These are phyloP conservation scores for Leishmania aethiopica DNA, from an alignment of 208 protist species.

Conservation along the genomic window DNA sequence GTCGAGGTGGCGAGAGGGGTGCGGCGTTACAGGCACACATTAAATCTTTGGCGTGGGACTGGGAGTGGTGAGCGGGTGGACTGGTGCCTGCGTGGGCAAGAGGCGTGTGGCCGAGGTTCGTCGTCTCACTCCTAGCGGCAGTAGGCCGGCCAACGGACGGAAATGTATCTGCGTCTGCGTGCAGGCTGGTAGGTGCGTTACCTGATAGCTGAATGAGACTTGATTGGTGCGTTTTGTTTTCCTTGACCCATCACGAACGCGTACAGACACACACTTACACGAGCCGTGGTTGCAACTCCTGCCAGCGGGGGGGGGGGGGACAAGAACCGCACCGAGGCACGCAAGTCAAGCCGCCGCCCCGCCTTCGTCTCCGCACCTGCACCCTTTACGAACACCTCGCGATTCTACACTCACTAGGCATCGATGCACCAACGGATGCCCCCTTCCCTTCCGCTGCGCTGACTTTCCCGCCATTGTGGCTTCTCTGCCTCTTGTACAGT, in stretches of 20 bases:
- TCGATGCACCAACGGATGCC: background rate
- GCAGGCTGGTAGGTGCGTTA: background rate
- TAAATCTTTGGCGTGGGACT: background rate
- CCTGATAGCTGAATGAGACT: background rate
- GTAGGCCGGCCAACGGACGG: background rate
- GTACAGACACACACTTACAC: background rate
- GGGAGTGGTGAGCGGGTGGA: background rate
- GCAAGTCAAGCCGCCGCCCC: background rate
- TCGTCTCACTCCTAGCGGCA: background rate
- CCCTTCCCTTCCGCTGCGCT: background rate
- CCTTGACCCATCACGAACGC: background rate
- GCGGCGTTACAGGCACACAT: background rate
- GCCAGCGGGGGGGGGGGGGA: background rate
- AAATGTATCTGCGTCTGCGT: background rate
- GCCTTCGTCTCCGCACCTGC: background rate
- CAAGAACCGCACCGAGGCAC: background rate
- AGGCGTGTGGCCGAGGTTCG: background rate
- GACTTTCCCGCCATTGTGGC: too few species aligned
- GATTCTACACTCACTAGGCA: background rate
- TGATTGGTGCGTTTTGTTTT: background rate
- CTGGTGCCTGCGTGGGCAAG: background rate
- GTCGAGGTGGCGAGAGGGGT: background rate
- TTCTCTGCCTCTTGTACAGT: background rate
- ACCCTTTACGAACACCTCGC: background rate
- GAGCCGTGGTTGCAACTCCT: background rate